phyloP scores from a whole-genome alignment of 1,139 yeast genomes.

The Magnusiomyces magnusii region DNA sequence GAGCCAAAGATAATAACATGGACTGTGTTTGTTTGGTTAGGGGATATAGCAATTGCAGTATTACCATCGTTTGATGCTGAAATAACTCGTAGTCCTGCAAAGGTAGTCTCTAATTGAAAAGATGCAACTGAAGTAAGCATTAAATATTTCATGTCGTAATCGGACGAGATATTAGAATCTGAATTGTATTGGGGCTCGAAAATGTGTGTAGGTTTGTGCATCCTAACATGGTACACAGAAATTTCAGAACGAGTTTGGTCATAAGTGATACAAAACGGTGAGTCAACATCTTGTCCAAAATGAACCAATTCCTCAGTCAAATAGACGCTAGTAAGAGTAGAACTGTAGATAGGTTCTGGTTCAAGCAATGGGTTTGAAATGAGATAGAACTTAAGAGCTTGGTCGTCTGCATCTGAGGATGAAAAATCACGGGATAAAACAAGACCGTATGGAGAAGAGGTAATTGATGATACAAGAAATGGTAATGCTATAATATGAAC shows the following conservation, averaged over 20 bases:
- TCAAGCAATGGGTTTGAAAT: constrained; percentile 65
- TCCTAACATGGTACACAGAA: constrained; percentile 25
- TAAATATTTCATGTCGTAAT: not conserved
- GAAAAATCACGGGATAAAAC: constrained; percentile 44
- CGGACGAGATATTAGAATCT: not conserved
- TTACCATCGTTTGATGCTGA: not conserved
- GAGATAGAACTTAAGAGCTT: constrained; percentile 45
- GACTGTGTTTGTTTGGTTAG: not conserved
- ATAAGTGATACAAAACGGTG: constrained; percentile 26
- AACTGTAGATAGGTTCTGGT: constrained; percentile 56
- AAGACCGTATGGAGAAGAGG: constrained; percentile 59
- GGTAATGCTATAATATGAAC: constrained; percentile 57
- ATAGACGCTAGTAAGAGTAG: constrained; percentile 60
- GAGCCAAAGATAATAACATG: not conserved
- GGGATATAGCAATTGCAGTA: not conserved
- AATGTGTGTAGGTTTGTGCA: constrained; percentile 7
- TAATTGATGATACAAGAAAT: constrained; percentile 47
- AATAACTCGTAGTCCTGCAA: not conserved
- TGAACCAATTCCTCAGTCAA: constrained; percentile 45
- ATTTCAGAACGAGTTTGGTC: constrained; percentile 19
- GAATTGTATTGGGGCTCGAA: not conserved
- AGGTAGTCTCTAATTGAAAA: not conserved
- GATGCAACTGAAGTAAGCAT: constrained; percentile 3
- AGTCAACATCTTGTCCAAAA: constrained; percentile 19
- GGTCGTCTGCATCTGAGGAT: constrained; percentile 10